Base-by-base conservation (phyloP, 1,284 basidiomycete species). In the Neonothopanus nambi region DNA sequence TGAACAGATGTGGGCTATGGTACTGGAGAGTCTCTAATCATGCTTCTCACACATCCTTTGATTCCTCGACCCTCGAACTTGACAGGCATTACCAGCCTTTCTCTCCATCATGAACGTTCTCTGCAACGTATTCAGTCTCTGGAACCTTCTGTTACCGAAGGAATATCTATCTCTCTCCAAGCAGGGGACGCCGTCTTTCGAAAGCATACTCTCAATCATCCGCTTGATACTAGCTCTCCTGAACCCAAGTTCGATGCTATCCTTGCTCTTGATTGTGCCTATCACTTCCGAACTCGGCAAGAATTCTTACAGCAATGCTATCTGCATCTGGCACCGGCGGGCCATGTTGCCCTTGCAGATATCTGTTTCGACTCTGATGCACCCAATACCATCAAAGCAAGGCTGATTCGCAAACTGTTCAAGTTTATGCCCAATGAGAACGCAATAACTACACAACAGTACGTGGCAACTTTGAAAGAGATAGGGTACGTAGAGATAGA, bases 231-330 rank as follows among this genome's bases (percentile, higher is more conserved):
- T 9, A 57, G 65, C 3, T 65, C 67, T 7, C 24, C 51, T 2
- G 28, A 45, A 13, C 53, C 50, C 17, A 39, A 52, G 28, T 83
- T 75, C 57, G 74, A 81, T 50, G 66, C 68, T 23, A 78, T 84
- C 39, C 69, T 81, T 26, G 82, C 84, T 5, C 73, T 89, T 24
- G 87, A 91, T 63, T 87, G 85, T 56, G 84, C 85, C 2, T 89
- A 88, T 64, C 87, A 90, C 65, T 88, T 88, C 64, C 63, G 73
- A 7, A 80, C 82, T 1, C 75, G 84, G 18, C 54, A 65, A 13
- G 56, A 56, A 3, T 81, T 85, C 60, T 74, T 89, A 28, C 62
- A 67, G 7, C 79, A 85, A 58, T 65, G 74, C 1, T 74, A 77
- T 57, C 50, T 55, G 3, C 74, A 73, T 36, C 75, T 89, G 1